Percentiles rank a stretch among this genome's conserved stretches.
Conservation (phyloP, 2,329 filamentous ascomycete species). For the Periconia sp. region DNA sequence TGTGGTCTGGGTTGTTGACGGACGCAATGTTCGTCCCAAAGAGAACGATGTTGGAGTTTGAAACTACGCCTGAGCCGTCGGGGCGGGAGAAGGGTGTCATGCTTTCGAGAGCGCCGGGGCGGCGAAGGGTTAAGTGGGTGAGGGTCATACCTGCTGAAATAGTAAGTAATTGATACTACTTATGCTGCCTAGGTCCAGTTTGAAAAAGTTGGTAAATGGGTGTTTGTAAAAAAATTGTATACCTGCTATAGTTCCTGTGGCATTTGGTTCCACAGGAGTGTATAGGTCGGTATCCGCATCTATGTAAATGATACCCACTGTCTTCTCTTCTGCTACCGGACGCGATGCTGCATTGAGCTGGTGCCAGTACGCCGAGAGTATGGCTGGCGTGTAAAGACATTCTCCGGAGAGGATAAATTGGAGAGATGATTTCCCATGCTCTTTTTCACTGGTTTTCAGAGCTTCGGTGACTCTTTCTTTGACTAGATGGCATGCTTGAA, state of each 20-base stretch:
- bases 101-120: slow-evolving; percentile 7
- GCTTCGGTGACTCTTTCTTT: background rate
- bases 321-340: background rate
- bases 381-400: slow-evolving; percentile 19
- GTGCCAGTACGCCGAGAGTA: slow-evolving; percentile 11
- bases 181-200: too few relatives aligned
- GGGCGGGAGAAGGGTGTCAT: slow-evolving; percentile 12
- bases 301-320: slow-evolving; percentile 17
- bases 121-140: slow-evolving; percentile 19
- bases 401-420: slow-evolving; percentile 19
- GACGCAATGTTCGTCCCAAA: slow-evolving; percentile 15
- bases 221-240: too few relatives aligned
- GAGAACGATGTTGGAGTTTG: slow-evolving; percentile 15
- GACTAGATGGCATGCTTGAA: slow-evolving; percentile 9
- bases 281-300: slow-evolving; percentile 21
- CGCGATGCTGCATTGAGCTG: background rate
- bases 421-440: slow-evolving; percentile 1
- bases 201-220: too few relatives aligned
- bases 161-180: too few relatives aligned
- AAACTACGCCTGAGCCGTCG: slow-evolving; percentile 11
- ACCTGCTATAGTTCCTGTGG: slow-evolving; percentile 15
- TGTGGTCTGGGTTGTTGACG: slow-evolving; percentile 12
- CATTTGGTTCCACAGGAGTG: slow-evolving; percentile 11
- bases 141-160: slow-evolving; percentile 27
- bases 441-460: background rate